A percentile compares a stretch with the other conserved stretches of the same genome.
phyloP scores from a whole-genome alignment of 768 basidiomycete species.

The Leucocoprinus leucothites region DNA sequence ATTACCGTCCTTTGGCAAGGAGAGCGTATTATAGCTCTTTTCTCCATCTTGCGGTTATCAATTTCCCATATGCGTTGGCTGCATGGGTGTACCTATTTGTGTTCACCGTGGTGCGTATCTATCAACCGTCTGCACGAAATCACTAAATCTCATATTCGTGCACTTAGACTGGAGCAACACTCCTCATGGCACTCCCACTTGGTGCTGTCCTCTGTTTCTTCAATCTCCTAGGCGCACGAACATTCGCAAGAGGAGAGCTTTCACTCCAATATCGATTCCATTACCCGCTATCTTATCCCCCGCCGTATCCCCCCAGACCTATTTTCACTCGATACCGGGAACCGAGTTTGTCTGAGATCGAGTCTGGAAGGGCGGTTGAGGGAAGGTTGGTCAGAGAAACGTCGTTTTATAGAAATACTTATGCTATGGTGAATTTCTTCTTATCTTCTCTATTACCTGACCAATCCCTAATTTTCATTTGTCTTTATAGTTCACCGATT shows the following conservation, averaged over 20 bases:
- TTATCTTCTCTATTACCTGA: conserved; percentile 17
- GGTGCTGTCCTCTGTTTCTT: conserved; percentile 78
- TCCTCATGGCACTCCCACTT: conserved; percentile 75
- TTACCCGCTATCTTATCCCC: conserved; percentile 57
- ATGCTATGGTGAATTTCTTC: conserved; percentile 57
- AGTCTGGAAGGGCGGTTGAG: conserved; percentile 32
- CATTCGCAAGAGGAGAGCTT: conserved; percentile 72
- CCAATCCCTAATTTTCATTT: neutral
- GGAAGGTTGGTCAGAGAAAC: conserved; percentile 44
- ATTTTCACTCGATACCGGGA: conserved; percentile 69
- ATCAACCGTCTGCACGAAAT: conserved; percentile 1
- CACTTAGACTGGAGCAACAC: conserved; percentile 68
- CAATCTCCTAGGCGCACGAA: conserved; percentile 69
- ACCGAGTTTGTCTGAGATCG: conserved; percentile 45
- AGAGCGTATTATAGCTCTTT: conserved; percentile 61
- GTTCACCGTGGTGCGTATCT: conserved; percentile 68
- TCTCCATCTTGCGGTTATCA: conserved; percentile 68
- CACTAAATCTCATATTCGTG: too few species aligned
- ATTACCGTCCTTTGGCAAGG: conserved; percentile 60
- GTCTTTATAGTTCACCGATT: conserved; percentile 63
- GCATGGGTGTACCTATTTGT: conserved; percentile 81
- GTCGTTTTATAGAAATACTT: conserved; percentile 80
- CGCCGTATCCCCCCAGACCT: conserved; percentile 65
- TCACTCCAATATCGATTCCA: conserved; percentile 70
- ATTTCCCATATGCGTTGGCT: conserved; percentile 75